Base-by-base conservation (phyloP, 768 basidiomycete species). In the Calocybe cyanea region DNA sequence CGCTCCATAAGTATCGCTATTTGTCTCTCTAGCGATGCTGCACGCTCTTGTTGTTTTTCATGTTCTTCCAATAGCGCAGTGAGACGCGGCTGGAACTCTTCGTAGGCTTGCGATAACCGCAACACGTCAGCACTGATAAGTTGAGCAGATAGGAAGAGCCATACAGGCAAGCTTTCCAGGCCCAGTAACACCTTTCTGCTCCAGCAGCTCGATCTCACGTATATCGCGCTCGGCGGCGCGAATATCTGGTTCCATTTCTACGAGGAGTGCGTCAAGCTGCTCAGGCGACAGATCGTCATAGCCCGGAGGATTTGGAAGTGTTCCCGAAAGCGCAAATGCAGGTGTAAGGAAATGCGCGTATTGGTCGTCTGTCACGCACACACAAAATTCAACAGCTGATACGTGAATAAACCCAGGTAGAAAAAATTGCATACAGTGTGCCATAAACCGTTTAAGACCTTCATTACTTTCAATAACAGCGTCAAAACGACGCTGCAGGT, bases 241-340 rank as follows among this genome's bases (percentile, higher is more conserved):
- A 41, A 92, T 80, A 41, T 92, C 90, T 3, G 81, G 77, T 52
- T 91, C 90, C 81, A 92, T 86, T 57, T 92, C 89, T 0, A 73
- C 63, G 8, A 91, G 63, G 45, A 87, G 72, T 0, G 83, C 81
- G 32, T 87, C 84, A 7, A 91, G 66, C 54, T 87, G 87, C 46
- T 76, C 76, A 0, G 78, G 57, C 0, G 83, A 72, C 80, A 91
- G 82, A 30, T 73, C 73, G 42, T 78, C 78, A 46, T 84, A 85
- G 19, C 80, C 39, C 1, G 61, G 57, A 4, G 72, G 40, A 11
- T 30, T 62, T 13, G 70, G 71, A 0, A 71, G 60, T 14, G 78
- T 69, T 17, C 80, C 81, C n/a, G 86, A 81, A 38, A 87, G 72
- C 1, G 85, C 85, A 51, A 89, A 91, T 2, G 85, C 68, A 1